Evolutionary conservation across 2,329 filamentous ascomycete species (phyloP), one percentile per base, ranked within the genome.

Genomic region (Zalaria sp.): DNA sequence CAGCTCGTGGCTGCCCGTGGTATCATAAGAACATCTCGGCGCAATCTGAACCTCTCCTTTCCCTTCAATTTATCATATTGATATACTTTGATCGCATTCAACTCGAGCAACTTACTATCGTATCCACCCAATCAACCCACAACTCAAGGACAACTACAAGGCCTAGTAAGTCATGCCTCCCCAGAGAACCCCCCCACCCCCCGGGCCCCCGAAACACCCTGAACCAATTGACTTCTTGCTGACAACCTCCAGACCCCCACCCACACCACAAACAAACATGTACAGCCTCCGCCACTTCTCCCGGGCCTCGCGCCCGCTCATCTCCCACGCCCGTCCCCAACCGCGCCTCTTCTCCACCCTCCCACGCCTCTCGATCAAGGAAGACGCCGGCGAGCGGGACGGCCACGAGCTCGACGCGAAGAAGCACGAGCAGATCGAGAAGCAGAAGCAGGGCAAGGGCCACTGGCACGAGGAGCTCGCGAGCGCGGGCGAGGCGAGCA

Each of bases 381-480:
- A 64, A 51, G 59, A 62, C 40, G 52, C 51, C 5, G 18, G 18
- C 18, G 45, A 57, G 18, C 57, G 58, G 38, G 51, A 50, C n/a
- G 51, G 58, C 7, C 57, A 64, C 18, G 56, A 68, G 44, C 43
- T 65, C 27, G 65, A 68, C 41, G 41, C 52, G 38, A 56, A 58
- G 35, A 69, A 68, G 53, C 59, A 67, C 43, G 60, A 67, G 41
- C 62, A 65, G 45, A 46, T 67, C 34, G 49, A 59, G 44, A 64
- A 67, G 46, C 62, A 66, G 49, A 51, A 62, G 45, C 50, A 60
- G 35, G 64, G 63, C 43, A 52, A 64, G 47, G 61, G 60, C 25
- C 49, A 65, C 11, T 65, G 63, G 63, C 57, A 63, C 44, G 63
- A 67, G 44, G 58, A 62, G 42, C 54, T 68, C 8, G 62, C 62